Percentiles rank a stretch among this genome's conserved stretches.
Evolutionary conservation across 176 grass and related monocot genomes (phyloP).

Genomic region (Elaeis guineensis): DNA sequence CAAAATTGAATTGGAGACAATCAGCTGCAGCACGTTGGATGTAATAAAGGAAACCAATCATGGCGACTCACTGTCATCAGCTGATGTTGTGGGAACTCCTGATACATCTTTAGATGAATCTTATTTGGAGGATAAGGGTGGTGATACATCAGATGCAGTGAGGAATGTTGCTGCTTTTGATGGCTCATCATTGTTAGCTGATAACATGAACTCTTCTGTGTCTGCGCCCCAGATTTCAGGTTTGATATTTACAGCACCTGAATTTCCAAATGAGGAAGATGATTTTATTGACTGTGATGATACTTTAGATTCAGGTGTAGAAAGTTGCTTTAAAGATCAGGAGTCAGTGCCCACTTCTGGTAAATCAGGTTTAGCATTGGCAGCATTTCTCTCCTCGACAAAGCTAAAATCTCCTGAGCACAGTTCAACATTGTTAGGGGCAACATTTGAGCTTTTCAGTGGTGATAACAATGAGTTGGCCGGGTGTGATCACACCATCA

Average conservation of each 20-base stretch:
- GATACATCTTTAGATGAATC: conserved; percentile 17
- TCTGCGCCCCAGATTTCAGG: conserved; percentile 6
- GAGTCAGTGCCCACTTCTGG: conserved; percentile 13
- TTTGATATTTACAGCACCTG: neutral
- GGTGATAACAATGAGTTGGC: conserved; percentile 4
- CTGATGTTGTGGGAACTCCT: conserved; percentile 19
- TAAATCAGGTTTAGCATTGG: conserved; percentile 18
- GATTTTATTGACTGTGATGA: too few relatives aligned
- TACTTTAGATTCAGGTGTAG: too few relatives aligned
- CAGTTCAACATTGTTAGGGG: conserved; percentile 6
- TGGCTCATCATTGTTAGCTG: neutral
- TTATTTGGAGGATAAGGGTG: conserved; percentile 15
- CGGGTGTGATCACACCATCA: neutral
- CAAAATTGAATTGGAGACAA: conserved; percentile 8
- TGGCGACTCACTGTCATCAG: conserved; percentile 10
- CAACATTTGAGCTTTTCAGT: conserved; percentile 10
- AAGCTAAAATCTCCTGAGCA: conserved; percentile 4
- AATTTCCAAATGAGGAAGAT: neutral
- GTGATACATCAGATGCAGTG: neutral
- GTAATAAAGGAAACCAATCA: conserved; percentile 8
- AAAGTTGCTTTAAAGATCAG: neutral
- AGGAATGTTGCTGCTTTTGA: neutral
- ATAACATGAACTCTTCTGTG: conserved; percentile 2
- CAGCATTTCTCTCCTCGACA: conserved; percentile 28
- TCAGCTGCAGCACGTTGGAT: neutral